Percentiles rank a stretch among this genome's conserved stretches.
Conservation (phyloP, 352 stramenopile species). For the Pythium rhizo-oryzae region DNA sequence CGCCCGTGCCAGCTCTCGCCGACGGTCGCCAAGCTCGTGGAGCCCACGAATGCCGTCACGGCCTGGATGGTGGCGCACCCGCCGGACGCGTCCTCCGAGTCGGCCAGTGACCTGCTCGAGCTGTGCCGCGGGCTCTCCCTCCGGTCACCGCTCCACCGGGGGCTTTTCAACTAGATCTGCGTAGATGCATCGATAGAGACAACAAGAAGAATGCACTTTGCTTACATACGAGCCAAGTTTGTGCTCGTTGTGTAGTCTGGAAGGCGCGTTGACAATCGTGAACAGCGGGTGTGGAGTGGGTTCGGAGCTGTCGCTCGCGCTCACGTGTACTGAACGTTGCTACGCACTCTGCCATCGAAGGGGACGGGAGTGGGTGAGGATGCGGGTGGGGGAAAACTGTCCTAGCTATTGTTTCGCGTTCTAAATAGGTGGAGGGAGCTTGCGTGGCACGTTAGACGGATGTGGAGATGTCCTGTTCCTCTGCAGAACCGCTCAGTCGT, state of each 20-base stretch:
- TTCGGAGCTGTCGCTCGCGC: too few species aligned
- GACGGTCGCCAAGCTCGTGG: conserved; percentile 48
- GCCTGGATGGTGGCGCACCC: conserved; percentile 63
- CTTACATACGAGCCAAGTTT: too few species aligned
- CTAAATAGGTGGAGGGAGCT: conserved; percentile 29
- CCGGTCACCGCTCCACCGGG: conserved; percentile 32
- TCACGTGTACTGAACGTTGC: conserved; percentile 12
- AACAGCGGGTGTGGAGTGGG: not conserved
- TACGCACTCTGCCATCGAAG: conserved; percentile 23
- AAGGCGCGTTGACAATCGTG: not conserved
- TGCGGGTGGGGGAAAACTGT: conserved; percentile 21
- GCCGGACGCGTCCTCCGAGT: conserved; percentile 52
- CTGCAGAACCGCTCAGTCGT: conserved; percentile 47
- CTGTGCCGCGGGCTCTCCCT: conserved; percentile 67
- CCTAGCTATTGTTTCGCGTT: conserved; percentile 31
- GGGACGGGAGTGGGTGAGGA: not conserved
- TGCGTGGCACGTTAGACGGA: conserved; percentile 39
- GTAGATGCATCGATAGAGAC: not conserved
- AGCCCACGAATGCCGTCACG: conserved; percentile 57
- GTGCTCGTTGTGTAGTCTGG: too few species aligned
- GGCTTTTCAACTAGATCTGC: conserved; percentile 1
- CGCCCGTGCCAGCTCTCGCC: conserved; percentile 40
- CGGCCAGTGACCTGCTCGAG: conserved; percentile 68
- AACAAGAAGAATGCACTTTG: not conserved
- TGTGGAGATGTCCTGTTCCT: conserved; percentile 64